Evolutionary conservation across 495 filamentous ascomycete genomes (phyloP).

Genomic region (Pseudoneurospora amorphoporcata): DNA sequence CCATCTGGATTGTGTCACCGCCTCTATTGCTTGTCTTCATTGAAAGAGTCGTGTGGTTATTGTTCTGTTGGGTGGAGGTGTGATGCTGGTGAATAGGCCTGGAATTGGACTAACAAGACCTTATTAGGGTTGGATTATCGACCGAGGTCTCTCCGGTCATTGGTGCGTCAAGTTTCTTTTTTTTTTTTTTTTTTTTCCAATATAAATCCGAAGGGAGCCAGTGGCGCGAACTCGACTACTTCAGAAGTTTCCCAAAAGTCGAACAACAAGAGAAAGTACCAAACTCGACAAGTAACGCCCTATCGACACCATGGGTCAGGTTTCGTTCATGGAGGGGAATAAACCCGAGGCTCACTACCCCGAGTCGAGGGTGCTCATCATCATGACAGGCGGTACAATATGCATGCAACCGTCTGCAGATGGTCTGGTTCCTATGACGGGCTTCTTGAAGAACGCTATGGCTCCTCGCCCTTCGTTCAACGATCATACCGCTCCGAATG

Average conservation of each 20-base stretch:
- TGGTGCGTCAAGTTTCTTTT: neutral
- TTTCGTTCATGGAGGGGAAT: conserved; percentile 15
- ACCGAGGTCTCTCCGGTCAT: neutral
- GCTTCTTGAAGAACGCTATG: conserved; percentile 77
- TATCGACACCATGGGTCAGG: conserved; percentile 14
- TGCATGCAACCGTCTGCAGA: conserved; percentile 73
- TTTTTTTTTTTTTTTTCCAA: neutral
- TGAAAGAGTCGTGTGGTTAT: neutral
- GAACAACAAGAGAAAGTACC: neutral
- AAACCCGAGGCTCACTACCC: conserved; percentile 30
- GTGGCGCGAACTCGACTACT: neutral
- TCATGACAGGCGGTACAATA: conserved; percentile 94
- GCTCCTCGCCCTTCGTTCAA: conserved; percentile 82
- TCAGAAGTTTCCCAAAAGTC: neutral
- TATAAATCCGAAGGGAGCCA: neutral
- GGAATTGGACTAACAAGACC: neutral
- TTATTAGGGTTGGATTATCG: neutral
- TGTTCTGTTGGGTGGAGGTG: neutral
- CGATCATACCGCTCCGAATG: conserved; percentile 48
- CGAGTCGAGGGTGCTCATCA: conserved; percentile 76
- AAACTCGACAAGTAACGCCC: neutral
- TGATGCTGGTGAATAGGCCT: neutral
- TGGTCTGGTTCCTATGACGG: conserved; percentile 60
- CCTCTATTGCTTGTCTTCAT: neutral
- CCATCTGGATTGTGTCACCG: neutral